Evolutionary conservation across 2,329 filamentous ascomycete species (phyloP).

Genomic region (Botrytis fragariae): DNA sequence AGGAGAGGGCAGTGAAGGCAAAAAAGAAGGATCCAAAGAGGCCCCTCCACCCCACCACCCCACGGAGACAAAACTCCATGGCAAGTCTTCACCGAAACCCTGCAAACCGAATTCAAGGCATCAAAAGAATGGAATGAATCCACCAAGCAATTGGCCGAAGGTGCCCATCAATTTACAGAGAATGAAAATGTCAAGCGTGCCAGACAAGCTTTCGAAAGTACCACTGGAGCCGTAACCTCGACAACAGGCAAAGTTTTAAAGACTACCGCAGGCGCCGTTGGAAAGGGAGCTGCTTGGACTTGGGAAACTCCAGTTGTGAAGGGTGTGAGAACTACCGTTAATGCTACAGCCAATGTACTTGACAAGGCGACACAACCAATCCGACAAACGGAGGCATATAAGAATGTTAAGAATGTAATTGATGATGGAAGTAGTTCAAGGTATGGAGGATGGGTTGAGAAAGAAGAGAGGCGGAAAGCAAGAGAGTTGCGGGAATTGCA

Average conservation of each 20-base stretch:
- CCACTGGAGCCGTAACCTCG: conserved; percentile 76
- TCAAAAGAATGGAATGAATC: conserved; percentile 99
- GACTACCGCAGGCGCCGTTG: conserved; percentile 79
- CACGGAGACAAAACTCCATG: conserved; percentile 98
- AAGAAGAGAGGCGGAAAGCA: conserved; percentile 83
- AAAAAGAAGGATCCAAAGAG: conserved; percentile 41
- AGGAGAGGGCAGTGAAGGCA: conserved; percentile 32
- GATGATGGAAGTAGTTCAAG: conserved; percentile 95
- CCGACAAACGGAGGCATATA: conserved; percentile 90
- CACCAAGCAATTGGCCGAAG: conserved; percentile 88
- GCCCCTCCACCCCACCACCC: conserved; percentile 83
- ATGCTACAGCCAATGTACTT: conserved; percentile 78
- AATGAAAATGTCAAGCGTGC: conserved; percentile 87
- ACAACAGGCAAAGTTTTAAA: conserved; percentile 80
- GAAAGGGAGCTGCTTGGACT: conserved; percentile 90
- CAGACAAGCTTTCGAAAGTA: conserved; percentile 80
- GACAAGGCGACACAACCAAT: conserved; percentile 96
- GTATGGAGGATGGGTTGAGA: conserved; percentile 96
- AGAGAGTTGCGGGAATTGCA: conserved; percentile 72
- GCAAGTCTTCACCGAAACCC: conserved; percentile 98
- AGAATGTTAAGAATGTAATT: conserved; percentile 91
- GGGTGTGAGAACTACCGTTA: conserved; percentile 82
- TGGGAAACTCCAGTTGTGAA: conserved; percentile 96
- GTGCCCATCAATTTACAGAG: conserved; percentile 87
- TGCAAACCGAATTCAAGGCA: conserved; percentile 88